Evolutionary conservation across 1,284 basidiomycete genomes (phyloP).

Genomic region (Apiotrichum veenhuisii): DNA sequence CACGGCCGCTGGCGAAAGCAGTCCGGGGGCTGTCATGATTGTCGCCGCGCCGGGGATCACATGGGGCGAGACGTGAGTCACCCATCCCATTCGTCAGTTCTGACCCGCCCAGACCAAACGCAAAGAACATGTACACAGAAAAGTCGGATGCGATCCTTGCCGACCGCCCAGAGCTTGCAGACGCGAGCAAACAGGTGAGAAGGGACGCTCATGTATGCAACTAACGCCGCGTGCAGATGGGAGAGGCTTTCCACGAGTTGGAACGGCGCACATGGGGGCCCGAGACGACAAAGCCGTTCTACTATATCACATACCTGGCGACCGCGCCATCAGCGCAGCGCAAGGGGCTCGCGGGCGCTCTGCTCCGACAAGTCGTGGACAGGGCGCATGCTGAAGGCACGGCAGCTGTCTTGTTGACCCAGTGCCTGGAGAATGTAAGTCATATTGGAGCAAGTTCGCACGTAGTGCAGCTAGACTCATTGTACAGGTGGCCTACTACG

Average conservation of each 20-base stretch:
- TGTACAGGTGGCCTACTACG: no score
- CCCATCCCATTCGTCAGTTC: no score
- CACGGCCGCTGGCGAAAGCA: not conserved
- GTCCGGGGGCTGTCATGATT: not conserved
- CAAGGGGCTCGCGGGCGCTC: not conserved
- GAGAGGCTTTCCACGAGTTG: not conserved
- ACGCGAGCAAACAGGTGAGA: not conserved
- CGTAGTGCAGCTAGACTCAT: no score
- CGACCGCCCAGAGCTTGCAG: not conserved
- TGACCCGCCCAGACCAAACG: no score
- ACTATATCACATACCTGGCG: not conserved
- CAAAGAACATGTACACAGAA: no score
- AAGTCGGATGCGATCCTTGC: not conserved
- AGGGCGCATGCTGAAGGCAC: no score
- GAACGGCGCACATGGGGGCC: not conserved
- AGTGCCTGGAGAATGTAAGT: no score
- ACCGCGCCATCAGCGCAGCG: not conserved
- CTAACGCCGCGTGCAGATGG: not conserved
- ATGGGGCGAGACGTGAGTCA: constrained; percentile 3
- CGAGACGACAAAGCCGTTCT: not conserved
- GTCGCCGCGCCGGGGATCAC: not conserved
- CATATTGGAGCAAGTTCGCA: no score
- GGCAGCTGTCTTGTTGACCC: no score
- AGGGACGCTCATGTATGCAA: no score
- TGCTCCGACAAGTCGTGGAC: not conserved